Evolutionary conservation across 1,139 yeast species (phyloP).

Genomic region (Blastobotrys niveus): DNA sequence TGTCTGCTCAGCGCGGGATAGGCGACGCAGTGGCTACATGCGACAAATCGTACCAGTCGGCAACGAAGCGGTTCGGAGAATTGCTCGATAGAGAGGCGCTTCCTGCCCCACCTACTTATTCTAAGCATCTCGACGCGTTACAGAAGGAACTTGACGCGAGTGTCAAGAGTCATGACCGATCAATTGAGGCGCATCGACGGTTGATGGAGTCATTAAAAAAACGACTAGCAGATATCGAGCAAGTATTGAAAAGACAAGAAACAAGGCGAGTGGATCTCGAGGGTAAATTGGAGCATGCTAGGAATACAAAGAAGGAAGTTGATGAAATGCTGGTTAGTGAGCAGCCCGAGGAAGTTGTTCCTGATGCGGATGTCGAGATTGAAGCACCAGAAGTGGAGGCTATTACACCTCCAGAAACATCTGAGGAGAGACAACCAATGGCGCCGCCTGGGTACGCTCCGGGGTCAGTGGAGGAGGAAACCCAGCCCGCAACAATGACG

Average conservation of each 20-base stretch:
- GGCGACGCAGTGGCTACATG: slow-evolving; percentile 7
- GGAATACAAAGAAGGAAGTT: slow-evolving; percentile 44
- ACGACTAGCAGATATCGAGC: slow-evolving; percentile 40
- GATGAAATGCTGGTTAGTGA: slow-evolving; percentile 38
- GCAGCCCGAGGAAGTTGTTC: slow-evolving; percentile 24
- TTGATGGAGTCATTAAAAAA: slow-evolving; percentile 42
- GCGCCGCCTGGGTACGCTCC: too few species aligned
- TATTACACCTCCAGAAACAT: slow-evolving; percentile 18
- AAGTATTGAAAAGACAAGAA: slow-evolving; percentile 44
- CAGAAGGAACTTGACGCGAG: slow-evolving; percentile 15
- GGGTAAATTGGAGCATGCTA: slow-evolving; percentile 38
- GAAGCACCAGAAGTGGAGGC: slow-evolving; percentile 12
- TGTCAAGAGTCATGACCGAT: slow-evolving; percentile 31
- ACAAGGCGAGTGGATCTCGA: slow-evolving; percentile 41
- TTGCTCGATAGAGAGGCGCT: slow-evolving; percentile 41
- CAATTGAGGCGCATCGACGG: slow-evolving; percentile 40
- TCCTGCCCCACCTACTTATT: slow-evolving; percentile 49
- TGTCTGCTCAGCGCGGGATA: slow-evolving; percentile 5
- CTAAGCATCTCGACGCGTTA: slow-evolving; percentile 37
- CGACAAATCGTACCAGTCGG: slow-evolving; percentile 14
- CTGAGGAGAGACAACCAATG: not conserved
- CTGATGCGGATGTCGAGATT: not conserved
- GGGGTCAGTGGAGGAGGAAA: slow-evolving; percentile 11
- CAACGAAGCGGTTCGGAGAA: slow-evolving; percentile 19
- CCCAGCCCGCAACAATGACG: slow-evolving; percentile 3